A percentile compares a stretch with the other conserved stretches of the same genome.
phyloP scores from a whole-genome alignment of 139 green algal genomes.

The Edaphochlamys debaryana region DNA sequence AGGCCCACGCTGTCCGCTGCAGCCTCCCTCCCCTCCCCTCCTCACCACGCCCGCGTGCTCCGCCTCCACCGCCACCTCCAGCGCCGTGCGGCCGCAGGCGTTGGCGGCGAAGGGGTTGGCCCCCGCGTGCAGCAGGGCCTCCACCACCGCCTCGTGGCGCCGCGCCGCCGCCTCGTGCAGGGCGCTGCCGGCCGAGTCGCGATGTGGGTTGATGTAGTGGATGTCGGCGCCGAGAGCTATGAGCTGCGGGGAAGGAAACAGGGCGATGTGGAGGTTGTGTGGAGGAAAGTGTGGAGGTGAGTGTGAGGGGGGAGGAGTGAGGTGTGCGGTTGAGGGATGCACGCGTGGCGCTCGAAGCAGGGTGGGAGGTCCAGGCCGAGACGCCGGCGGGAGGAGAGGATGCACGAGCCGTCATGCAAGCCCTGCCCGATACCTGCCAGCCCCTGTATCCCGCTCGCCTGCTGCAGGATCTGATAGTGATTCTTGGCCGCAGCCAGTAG shows the following conservation, averaged over 20 bases:
- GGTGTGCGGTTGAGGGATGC: neutral
- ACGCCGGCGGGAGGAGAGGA: neutral
- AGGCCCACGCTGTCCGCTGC: no score
- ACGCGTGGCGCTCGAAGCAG: neutral
- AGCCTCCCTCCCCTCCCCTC: no score
- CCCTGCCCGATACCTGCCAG: no score
- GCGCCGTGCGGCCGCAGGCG: neutral
- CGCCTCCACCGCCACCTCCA: slow-evolving; percentile 36
- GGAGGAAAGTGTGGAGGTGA: no score
- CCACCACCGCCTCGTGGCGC: slow-evolving; percentile 35
- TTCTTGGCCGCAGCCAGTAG: slow-evolving; percentile 26
- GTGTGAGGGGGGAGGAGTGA: no score
- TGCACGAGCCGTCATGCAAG: no score
- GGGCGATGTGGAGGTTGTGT: neutral
- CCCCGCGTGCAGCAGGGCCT: slow-evolving; percentile 24
- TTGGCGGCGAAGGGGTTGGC: slow-evolving; percentile 29
- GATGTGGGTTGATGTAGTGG: slow-evolving; percentile 27
- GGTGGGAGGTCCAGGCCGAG: neutral
- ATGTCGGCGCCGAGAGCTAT: slow-evolving; percentile 43
- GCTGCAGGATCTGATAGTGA: slow-evolving; percentile 20
- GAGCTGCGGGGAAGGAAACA: slow-evolving; percentile 41
- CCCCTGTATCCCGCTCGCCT: no score
- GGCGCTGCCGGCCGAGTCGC: neutral
- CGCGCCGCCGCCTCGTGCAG: slow-evolving; percentile 46
- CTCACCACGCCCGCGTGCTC: slow-evolving; percentile 6